A percentile compares a stretch with the other conserved stretches of the same genome.
Evolutionary conservation across 345 rosid genomes (phyloP).

Genomic region (Dovyalis caffra): DNA sequence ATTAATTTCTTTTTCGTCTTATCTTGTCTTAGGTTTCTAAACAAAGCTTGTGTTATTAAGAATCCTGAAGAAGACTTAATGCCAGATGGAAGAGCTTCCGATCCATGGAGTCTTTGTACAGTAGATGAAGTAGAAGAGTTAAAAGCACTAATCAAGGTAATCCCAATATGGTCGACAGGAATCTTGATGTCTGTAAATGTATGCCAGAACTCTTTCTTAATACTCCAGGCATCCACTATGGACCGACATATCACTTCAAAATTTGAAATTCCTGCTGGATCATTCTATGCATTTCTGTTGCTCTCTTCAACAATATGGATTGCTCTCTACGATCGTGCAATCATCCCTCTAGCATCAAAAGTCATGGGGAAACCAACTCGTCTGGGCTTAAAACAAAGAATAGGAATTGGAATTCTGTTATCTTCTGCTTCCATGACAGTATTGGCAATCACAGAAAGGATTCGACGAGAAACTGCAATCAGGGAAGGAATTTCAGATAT

Average conservation of each 20-base stretch:
- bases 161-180: slow-evolving; percentile 79
- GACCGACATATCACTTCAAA: slow-evolving; percentile 55
- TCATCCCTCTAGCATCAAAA: slow-evolving; percentile 69
- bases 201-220: slow-evolving; percentile 56
- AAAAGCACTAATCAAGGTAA: slow-evolving; percentile 59
- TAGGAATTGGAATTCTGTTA: slow-evolving; percentile 64
- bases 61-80: slow-evolving; percentile 49
- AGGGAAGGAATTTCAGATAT: slow-evolving; percentile 47
- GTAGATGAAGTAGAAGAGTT: slow-evolving; percentile 79
- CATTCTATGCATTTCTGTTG: slow-evolving; percentile 56
- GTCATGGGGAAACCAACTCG: slow-evolving; percentile 53
- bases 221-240: slow-evolving; percentile 72
- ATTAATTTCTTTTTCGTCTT: neutral
- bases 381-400: slow-evolving; percentile 55
- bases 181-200: slow-evolving; percentile 56
- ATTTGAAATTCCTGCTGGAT: slow-evolving; percentile 76
- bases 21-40: slow-evolving; percentile 48
- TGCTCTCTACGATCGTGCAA: slow-evolving; percentile 60
- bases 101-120: slow-evolving; percentile 79
- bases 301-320: slow-evolving; percentile 54
- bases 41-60: no score
- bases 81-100: slow-evolving; percentile 55
- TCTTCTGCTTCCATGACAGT: slow-evolving; percentile 63
- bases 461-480: slow-evolving; percentile 59
- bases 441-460: slow-evolving; percentile 53